A percentile compares a stretch with the other conserved stretches of the same genome.
Conservation (phyloP, 2,329 filamentous ascomycete genomes). For the Sclerotinia trifoliorum region DNA sequence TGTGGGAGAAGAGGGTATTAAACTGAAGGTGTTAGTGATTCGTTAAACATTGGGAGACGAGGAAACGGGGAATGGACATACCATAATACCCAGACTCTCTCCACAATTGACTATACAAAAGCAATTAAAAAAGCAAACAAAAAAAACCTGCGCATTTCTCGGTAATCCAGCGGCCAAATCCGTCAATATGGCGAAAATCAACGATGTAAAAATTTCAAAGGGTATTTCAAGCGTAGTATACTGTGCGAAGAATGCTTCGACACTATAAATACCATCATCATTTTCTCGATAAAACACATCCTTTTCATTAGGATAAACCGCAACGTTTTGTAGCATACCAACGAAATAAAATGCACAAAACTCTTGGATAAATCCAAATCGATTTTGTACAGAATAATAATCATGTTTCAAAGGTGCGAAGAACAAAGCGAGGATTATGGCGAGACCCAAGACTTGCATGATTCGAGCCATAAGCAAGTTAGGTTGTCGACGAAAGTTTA, state of each 20-base stretch:
- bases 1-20: slow-evolving; percentile 72
- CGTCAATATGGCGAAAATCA: slow-evolving; percentile 64
- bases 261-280: slow-evolving; percentile 69
- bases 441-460: slow-evolving; percentile 65
- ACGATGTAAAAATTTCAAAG: slow-evolving; percentile 64
- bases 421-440: slow-evolving; percentile 63
- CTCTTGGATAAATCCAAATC: slow-evolving; percentile 72
- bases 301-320: slow-evolving; percentile 68
- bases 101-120: slow-evolving; percentile 74
- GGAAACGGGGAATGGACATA: slow-evolving; percentile 22
- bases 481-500: slow-evolving; percentile 69
- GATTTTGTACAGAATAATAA: slow-evolving; percentile 69
- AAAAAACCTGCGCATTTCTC: slow-evolving; percentile 62
- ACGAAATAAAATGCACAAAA: slow-evolving; percentile 71
- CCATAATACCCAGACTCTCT: slow-evolving; percentile 71
- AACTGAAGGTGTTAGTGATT: slow-evolving; percentile 46
- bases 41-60: neutral
- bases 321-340: slow-evolving; percentile 77
- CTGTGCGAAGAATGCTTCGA: slow-evolving; percentile 67
- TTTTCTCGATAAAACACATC: slow-evolving; percentile 78
- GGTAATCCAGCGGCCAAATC: slow-evolving; percentile 65
- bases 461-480: slow-evolving; percentile 62
- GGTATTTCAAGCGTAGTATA: slow-evolving; percentile 71
- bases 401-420: slow-evolving; percentile 69
- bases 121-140: slow-evolving; percentile 64